Evolutionary conservation across 202 grass and related monocot genomes (phyloP).

Genomic region (Panicum virgatum): DNA sequence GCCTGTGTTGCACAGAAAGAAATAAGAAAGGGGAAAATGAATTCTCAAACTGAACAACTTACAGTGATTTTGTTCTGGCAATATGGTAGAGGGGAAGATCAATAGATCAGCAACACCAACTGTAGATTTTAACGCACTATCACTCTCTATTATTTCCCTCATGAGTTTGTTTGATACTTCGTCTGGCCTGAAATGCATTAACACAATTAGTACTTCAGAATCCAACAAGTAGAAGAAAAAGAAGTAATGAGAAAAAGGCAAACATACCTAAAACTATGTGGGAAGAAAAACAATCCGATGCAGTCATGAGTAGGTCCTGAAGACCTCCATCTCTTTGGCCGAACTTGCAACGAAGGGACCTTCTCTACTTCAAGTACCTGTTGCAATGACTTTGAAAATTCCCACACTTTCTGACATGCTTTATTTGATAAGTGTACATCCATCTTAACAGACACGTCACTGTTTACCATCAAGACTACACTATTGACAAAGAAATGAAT

Average conservation of each 20-base stretch:
- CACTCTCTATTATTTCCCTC: slow-evolving; percentile 40
- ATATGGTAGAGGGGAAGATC: slow-evolving; percentile 64
- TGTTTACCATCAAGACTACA: slow-evolving; percentile 54
- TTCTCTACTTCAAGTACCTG: slow-evolving; percentile 47
- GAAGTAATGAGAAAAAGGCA: not conserved
- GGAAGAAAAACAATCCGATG: slow-evolving; percentile 83
- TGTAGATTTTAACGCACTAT: slow-evolving; percentile 53
- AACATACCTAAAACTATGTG: slow-evolving; percentile 45
- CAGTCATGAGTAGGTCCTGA: slow-evolving; percentile 53
- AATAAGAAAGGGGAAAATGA: not conserved
- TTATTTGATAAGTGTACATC: slow-evolving; percentile 55
- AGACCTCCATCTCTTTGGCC: slow-evolving; percentile 58
- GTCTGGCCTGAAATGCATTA: slow-evolving; percentile 40
- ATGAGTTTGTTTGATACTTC: slow-evolving; percentile 42
- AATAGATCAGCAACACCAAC: slow-evolving; percentile 57
- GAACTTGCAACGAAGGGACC: slow-evolving; percentile 46
- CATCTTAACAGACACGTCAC: slow-evolving; percentile 32
- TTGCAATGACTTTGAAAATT: slow-evolving; percentile 44
- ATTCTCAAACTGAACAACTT: slow-evolving; percentile 16
- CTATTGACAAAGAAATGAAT: slow-evolving; percentile 43
- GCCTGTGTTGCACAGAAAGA: not conserved
- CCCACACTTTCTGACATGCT: slow-evolving; percentile 53
- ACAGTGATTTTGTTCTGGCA: slow-evolving; percentile 58
- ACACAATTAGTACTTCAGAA: slow-evolving; percentile 6
- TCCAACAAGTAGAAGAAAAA: slow-evolving; percentile 19